Evolutionary conservation across 2,329 filamentous ascomycete genomes (phyloP), one percentile per base, ranked within the genome.

Genomic region (Aureobasidium sp.): DNA sequence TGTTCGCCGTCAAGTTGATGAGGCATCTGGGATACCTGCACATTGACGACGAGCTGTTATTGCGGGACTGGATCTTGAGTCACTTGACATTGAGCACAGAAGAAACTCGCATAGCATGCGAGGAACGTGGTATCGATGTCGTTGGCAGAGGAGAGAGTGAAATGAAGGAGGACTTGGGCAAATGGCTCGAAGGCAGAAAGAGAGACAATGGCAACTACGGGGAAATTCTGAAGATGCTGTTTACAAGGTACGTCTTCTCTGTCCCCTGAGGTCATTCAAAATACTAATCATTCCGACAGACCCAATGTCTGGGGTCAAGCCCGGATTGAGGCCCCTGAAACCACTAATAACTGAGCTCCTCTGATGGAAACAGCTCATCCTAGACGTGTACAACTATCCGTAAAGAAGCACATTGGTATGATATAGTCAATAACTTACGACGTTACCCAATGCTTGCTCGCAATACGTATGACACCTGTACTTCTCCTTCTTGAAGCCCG

Each of bases 31-130:
- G 79, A 44, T 90, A 89, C 69, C 71, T 97, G 64, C 80, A 80
- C 49, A 75, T 80, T 41, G 92, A 97, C 74, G 90, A 95, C 74
- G 74, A 69, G 65, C 76, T 93, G 71, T 81, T 97, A 52, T 69
- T 79, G 21, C 74, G 74, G 8, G 49, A 53, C 29, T 47, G 42
- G 42, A 27, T 54, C 1, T 9, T 62, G 11, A 89, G 87, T 0
- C 78, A 88, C 39, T 76, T 83, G 67, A 79, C 83, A 9, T 66
- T 83, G 30, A 80, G 75, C 3, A 69, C 64, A 21, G 65, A 68
- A 0, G 74, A 77, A 49, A 59, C 69, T n/a, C 65, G 69, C 5
- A 68, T 79, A 60, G 77, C 74, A 34, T 71, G 66, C 39, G 71
- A 71, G 55, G 68, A 73, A 60, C 66, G 72, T 2, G 72, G 71